Base-by-base conservation (phyloP, 2,329 filamentous ascomycete genomes). In the Cladosporium austrohemisphaericum region DNA sequence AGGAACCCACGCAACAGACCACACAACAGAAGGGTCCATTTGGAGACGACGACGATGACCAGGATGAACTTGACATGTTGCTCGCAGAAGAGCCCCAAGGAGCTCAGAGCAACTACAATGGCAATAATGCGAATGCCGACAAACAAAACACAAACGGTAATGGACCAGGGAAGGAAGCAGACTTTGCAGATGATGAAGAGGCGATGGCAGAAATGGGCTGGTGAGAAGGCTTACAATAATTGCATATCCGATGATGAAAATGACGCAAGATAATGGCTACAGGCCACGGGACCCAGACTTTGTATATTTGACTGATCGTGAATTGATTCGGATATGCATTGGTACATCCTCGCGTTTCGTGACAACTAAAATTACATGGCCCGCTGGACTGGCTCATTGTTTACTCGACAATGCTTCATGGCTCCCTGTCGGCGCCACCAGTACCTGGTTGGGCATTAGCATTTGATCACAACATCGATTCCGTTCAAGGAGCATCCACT, bases 141-240 rank as follows among this genome's bases (percentile, higher is more conserved):
- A n/a, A n/a, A n/a, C n/a, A n/a, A n/a, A n/a, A n/a, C n/a, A n/a
- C n/a, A n/a, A n/a, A n/a, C n/a, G n/a, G n/a, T n/a, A n/a, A n/a
- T n/a, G n/a, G n/a, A n/a, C n/a, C n/a, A n/a, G 31, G 38, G 9
- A n/a, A 5, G 11, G 57, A 65, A 4, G 64, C 75, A 28, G 66
- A 72, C 19, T 82, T 79, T 62, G 77, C 74, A 1, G 82, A 83
- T 47, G 83, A 85, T 11, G 80, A 85, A 66, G 84, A 81, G 52
- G 83, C 78, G 1, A 83, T 89, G 80, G 80, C 77, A 29, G 58
- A 57, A 26, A 63, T 68, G 60, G 48, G 33, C 4, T 44, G 48
- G 40, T 50, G 29, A 36, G n/a, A 6, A 13, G 8, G 19, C 18
- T 23, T 41, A 19, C 14, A 20, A 23, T 9, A 41, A 10, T 20